A percentile compares a stretch with the other conserved stretches of the same genome.
These are phyloP conservation scores for Kockiozyma suomiensis DNA, from an alignment of 805 yeast species.

Conservation along the genomic window DNA sequence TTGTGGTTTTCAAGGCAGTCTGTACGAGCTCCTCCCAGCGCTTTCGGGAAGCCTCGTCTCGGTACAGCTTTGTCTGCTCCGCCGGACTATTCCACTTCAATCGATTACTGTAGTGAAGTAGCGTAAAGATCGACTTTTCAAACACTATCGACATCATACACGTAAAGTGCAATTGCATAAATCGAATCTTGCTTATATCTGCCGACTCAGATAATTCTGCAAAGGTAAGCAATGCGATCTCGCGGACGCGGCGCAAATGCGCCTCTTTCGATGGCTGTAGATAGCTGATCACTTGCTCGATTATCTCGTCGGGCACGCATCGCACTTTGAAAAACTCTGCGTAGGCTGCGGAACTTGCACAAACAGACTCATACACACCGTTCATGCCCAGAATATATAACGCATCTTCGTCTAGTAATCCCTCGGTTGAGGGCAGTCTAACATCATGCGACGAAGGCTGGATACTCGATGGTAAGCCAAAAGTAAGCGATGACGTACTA, in stretches of 20 bases:
- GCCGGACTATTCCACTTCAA: neutral
- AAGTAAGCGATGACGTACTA: neutral
- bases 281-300: neutral
- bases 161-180: neutral
- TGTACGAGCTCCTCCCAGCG: neutral
- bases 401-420: constrained; percentile 15
- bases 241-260: neutral
- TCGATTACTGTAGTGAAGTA: neutral
- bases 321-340: neutral
- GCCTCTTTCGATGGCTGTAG: neutral
- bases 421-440: neutral
- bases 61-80: neutral
- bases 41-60: neutral
- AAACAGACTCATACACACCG: neutral
- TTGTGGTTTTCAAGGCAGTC: neutral
- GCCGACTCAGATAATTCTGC: neutral
- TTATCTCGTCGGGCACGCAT: neutral
- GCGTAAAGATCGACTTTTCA: neutral
- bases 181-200: neutral
- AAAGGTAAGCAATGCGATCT: neutral
- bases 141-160: neutral
- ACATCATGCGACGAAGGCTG: constrained; percentile 4
- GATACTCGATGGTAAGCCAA: constrained; percentile 3
- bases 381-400: constrained; percentile 1
- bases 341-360: neutral